phyloP scores from a whole-genome alignment of 805 yeast species.

The Candida incommunis region DNA sequence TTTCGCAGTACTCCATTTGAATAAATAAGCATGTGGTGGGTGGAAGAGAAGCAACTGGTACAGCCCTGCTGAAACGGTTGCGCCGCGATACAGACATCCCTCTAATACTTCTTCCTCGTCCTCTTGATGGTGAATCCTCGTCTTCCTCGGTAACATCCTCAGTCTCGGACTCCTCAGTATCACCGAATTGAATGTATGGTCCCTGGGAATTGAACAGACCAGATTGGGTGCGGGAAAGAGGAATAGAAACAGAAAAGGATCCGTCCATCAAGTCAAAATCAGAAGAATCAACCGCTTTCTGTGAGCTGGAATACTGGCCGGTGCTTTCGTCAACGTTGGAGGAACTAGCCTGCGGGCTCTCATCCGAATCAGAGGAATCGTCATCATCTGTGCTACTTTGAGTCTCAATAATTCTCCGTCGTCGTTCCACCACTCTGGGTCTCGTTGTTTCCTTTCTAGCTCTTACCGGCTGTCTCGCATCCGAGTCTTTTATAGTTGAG shows the following conservation, averaged over 20 bases:
- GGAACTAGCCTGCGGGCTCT: background rate
- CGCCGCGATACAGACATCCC: background rate
- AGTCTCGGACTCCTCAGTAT: conserved; percentile 5
- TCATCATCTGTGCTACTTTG: background rate
- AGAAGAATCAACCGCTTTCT: background rate
- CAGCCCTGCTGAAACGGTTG: background rate
- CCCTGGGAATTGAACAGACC: background rate
- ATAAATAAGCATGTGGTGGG: conserved; percentile 42
- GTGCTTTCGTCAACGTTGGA: background rate
- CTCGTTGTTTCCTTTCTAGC: conserved; percentile 15
- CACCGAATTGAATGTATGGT: background rate
- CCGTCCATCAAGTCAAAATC: background rate
- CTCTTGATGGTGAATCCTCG: conserved; percentile 11
- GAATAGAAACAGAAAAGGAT: background rate
- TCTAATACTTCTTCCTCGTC: background rate
- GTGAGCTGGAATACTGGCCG: background rate
- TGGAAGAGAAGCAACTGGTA: background rate
- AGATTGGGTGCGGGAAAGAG: background rate
- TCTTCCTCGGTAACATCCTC: conserved; percentile 13
- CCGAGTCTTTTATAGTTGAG: conserved; percentile 9
- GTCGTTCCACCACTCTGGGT: conserved; percentile 13
- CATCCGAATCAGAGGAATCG: background rate
- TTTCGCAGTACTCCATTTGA: conserved; percentile 98
- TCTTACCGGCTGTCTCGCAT: conserved; percentile 22
- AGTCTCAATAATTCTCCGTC: conserved; percentile 10